These are phyloP conservation scores for Sporisorium graminicola DNA, from an alignment of 1,284 basidiomycete species.

Conservation along the genomic window DNA sequence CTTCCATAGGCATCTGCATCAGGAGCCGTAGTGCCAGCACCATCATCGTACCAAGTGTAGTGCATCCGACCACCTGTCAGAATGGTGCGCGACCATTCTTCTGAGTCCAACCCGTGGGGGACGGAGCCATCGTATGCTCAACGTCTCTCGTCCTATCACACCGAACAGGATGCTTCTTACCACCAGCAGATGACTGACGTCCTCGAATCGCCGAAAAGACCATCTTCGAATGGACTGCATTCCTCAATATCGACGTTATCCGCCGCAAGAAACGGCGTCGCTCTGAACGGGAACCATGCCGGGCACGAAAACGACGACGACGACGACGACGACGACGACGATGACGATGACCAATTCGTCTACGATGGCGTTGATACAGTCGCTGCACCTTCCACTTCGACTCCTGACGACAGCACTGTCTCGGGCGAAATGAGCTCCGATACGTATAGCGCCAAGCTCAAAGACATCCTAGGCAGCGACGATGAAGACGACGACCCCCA, in stretches of 20 bases:
- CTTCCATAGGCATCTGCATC: background rate
- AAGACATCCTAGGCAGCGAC: conserved; percentile 58
- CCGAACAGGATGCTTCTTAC: conserved; percentile 21
- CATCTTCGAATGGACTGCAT: conserved; percentile 9
- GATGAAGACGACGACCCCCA: conserved; percentile 20
- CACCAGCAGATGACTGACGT: conserved; percentile 35
- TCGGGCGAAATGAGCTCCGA: conserved; percentile 40
- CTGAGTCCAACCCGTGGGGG: conserved; percentile 45
- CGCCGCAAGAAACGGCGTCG: background rate
- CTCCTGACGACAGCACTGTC: conserved; percentile 27
- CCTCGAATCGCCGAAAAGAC: conserved; percentile 18
- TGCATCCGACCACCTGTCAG: background rate
- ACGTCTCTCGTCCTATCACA: conserved; percentile 19
- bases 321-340: conserved; percentile 72
- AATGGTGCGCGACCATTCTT: conserved; percentile 30
- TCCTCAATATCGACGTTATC: conserved; percentile 3
- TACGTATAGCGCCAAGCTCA: conserved; percentile 48
- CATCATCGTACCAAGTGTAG: background rate
- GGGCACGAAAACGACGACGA: conserved; percentile 71
- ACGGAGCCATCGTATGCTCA: conserved; percentile 32
- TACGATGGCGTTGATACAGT: conserved; percentile 77
- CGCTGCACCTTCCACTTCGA: conserved; percentile 5
- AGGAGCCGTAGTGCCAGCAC: background rate
- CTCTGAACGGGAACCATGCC: background rate
- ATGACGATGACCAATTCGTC: conserved; percentile 76